Percentiles rank a stretch among this genome's conserved stretches.
These are phyloP conservation scores for Trichopus zeylanicus DNA, from an alignment of 116 monocot genomes.

Conservation along the genomic window DNA sequence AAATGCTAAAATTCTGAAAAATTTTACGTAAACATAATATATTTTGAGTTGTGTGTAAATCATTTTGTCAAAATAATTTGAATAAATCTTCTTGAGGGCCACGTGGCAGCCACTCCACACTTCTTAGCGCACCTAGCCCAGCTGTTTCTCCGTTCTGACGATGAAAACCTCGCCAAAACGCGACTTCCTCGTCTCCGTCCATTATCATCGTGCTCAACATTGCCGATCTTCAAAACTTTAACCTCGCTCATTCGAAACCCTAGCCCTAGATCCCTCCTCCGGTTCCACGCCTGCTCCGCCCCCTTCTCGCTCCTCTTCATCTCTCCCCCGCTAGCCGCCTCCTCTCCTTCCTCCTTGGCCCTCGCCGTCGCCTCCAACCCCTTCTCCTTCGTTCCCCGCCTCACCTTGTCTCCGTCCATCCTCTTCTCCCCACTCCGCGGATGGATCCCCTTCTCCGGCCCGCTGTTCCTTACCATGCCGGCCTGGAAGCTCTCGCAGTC, in stretches of 20 bases:
- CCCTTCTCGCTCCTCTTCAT: constrained; percentile 2
- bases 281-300: constrained; percentile 10
- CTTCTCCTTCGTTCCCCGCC: constrained; percentile 11
- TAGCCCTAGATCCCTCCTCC: constrained; percentile 13
- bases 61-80: too few relatives aligned
- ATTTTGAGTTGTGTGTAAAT: too few relatives aligned
- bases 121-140: too few relatives aligned
- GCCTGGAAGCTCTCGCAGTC: constrained; percentile 75
- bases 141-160: background rate
- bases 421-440: constrained; percentile 24
- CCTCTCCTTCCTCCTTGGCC: background rate
- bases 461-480: constrained; percentile 53
- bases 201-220: constrained; percentile 16
- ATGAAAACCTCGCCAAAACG: constrained; percentile 3
- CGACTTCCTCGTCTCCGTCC: constrained; percentile 1
- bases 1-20: too few relatives aligned
- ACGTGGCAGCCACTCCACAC: too few relatives aligned
- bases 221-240: constrained; percentile 48
- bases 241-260: constrained; percentile 24
- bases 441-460: constrained; percentile 20
- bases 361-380: constrained; percentile 11
- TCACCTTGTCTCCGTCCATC: constrained; percentile 18
- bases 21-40: too few relatives aligned
- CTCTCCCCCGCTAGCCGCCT: background rate
- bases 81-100: too few relatives aligned